Percentiles rank a stretch among this genome's conserved stretches.
phyloP scores from a whole-genome alignment of 2,329 filamentous ascomycete genomes.

The Fonsecaea multimorphosa region DNA sequence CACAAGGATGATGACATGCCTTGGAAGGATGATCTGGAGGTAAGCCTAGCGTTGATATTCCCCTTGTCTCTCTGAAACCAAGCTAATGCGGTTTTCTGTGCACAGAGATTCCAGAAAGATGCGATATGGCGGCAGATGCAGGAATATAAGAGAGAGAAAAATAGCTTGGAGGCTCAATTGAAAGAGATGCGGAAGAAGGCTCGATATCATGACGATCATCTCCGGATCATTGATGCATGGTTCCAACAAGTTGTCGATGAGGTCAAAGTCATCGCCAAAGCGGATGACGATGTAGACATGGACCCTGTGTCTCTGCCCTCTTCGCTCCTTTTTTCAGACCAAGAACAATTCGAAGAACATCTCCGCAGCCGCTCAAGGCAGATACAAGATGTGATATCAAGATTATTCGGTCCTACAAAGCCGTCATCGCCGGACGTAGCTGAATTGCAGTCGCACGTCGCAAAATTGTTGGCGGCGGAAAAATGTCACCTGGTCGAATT shows the following conservation, averaged over 20 bases:
- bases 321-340: constrained; percentile 61
- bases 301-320: constrained; percentile 54
- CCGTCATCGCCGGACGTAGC: constrained; percentile 69
- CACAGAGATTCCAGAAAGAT: constrained; percentile 88
- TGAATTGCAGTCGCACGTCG: constrained; percentile 76
- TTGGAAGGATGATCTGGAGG: constrained; percentile 74
- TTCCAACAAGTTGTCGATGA: constrained; percentile 80
- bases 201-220: constrained; percentile 86
- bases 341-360: constrained; percentile 74
- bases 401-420: constrained; percentile 63
- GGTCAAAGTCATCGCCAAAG: constrained; percentile 45
- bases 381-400: constrained; percentile 75
- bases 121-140: constrained; percentile 97
- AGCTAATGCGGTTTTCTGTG: constrained; percentile 16
- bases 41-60: constrained; percentile 59
- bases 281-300: constrained; percentile 39
- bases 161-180: constrained; percentile 78
- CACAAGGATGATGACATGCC: constrained; percentile 72
- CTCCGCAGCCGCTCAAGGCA: constrained; percentile 75
- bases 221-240: constrained; percentile 90
- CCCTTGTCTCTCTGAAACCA: not conserved
- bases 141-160: constrained; percentile 92
- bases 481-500: constrained; percentile 80
- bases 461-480: constrained; percentile 76
- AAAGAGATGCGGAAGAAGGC: constrained; percentile 79